Percentiles rank a stretch among this genome's conserved stretches.
Conservation (phyloP, 129 eudicot species). For the Flaveria robusta region DNA sequence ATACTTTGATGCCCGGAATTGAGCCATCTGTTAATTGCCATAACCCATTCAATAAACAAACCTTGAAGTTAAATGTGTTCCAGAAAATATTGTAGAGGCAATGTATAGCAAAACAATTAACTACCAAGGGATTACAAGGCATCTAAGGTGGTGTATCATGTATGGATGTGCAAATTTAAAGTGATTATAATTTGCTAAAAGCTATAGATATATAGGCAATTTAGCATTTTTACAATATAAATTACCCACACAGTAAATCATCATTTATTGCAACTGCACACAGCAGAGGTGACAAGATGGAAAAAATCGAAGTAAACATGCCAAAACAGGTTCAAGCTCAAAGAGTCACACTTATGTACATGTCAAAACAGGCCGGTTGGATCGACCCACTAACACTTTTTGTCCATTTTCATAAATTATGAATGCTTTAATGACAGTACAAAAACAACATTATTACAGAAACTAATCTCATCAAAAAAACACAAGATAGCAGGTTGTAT, state of each 20-base stretch:
- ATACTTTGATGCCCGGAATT: constrained; percentile 84
- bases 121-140: neutral
- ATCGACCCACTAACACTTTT: neutral
- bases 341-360: neutral
- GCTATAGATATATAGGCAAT: neutral
- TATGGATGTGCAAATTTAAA: neutral
- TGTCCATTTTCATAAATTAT: neutral
- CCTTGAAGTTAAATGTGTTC: neutral
- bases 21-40: constrained; percentile 68
- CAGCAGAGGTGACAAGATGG: neutral
- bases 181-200: neutral
- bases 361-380: neutral
- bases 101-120: neutral
- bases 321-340: neutral
- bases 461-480: neutral
- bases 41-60: constrained; percentile 22
- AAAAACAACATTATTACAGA: neutral
- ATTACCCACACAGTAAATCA: neutral
- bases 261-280: neutral
- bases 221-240: neutral
- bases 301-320: neutral
- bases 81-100: neutral
- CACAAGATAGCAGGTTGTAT: neutral
- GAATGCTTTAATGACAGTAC: neutral
- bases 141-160: no score